A percentile compares a stretch with the other conserved stretches of the same genome.
These are phyloP conservation scores for Geoglossum cookeanum DNA, from an alignment of 2,329 filamentous ascomycete species.

Conservation along the genomic window DNA sequence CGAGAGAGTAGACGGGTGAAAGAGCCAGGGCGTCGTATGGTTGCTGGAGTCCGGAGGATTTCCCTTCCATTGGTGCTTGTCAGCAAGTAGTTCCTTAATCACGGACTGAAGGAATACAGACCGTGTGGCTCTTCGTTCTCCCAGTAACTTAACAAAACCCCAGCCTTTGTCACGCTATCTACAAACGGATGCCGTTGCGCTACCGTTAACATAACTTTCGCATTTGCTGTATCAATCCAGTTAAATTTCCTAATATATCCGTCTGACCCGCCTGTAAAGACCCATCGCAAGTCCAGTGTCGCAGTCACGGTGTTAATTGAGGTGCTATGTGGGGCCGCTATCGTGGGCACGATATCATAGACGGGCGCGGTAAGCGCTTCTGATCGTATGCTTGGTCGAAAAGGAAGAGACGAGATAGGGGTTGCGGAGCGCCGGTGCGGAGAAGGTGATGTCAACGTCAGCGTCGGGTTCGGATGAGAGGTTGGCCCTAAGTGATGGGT, in stretches of 20 bases:
- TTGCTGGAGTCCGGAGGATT: slow-evolving; percentile 7
- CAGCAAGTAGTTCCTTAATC: background rate
- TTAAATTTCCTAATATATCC: slow-evolving; percentile 96
- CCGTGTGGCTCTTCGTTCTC: slow-evolving; percentile 70
- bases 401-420: slow-evolving; percentile 20
- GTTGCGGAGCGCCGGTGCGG: slow-evolving; percentile 19
- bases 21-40: slow-evolving; percentile 38
- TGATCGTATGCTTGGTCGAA: slow-evolving; percentile 45
- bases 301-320: slow-evolving; percentile 86
- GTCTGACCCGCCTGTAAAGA: slow-evolving; percentile 84
- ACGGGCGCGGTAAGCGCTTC: slow-evolving; percentile 62
- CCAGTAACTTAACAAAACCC: slow-evolving; percentile 91
- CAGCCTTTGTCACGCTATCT: slow-evolving; percentile 89
- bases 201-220: slow-evolving; percentile 80
- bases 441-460: slow-evolving; percentile 29
- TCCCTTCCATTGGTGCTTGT: background rate
- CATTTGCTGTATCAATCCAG: slow-evolving; percentile 85
- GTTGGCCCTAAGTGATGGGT: background rate
- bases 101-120: slow-evolving; percentile 10
- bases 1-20: slow-evolving; percentile 89
- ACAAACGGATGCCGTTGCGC: slow-evolving; percentile 94
- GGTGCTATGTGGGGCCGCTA: slow-evolving; percentile 87
- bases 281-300: slow-evolving; percentile 86
- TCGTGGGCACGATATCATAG: slow-evolving; percentile 94
- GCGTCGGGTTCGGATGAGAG: slow-evolving; percentile 24